Evolutionary conservation across 768 basidiomycete species (phyloP).

Genomic region (Boletus edulis): DNA sequence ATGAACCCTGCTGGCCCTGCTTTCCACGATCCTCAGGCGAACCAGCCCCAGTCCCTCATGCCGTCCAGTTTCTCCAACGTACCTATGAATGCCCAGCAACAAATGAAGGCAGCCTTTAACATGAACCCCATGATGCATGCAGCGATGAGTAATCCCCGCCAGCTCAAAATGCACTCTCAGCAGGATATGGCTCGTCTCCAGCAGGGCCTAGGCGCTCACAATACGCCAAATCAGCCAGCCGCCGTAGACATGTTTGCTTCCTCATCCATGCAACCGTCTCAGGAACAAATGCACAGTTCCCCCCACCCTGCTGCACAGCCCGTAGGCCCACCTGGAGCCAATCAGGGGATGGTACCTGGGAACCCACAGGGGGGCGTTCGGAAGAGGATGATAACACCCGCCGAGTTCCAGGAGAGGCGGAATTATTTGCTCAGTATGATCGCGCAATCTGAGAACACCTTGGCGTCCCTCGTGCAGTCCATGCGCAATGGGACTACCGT

Average conservation of each 20-base stretch:
- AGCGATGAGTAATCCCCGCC: slow-evolving; percentile 30
- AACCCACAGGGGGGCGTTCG: slow-evolving; percentile 24
- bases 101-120: slow-evolving; percentile 29
- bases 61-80: slow-evolving; percentile 40
- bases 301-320: slow-evolving; percentile 37
- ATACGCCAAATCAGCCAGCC: slow-evolving; percentile 37
- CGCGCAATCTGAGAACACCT: slow-evolving; percentile 10
- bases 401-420: slow-evolving; percentile 27
- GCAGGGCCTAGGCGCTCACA: slow-evolving; percentile 32
- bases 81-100: slow-evolving; percentile 35
- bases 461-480: slow-evolving; percentile 7
- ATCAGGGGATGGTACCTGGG: slow-evolving; percentile 24
- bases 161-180: slow-evolving; percentile 47
- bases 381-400: slow-evolving; percentile 16
- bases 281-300: slow-evolving; percentile 48
- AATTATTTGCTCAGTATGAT: slow-evolving; percentile 8
- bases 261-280: slow-evolving; percentile 37
- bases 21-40: slow-evolving; percentile 37
- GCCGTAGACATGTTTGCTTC: slow-evolving; percentile 48
- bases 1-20: slow-evolving; percentile 35
- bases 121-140: slow-evolving; percentile 40
- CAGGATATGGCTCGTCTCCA: slow-evolving; percentile 37
- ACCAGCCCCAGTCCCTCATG: slow-evolving; percentile 30
- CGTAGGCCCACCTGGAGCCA: slow-evolving; percentile 16
- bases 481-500: slow-evolving; percentile 13